Percentiles rank a stretch among this genome's conserved stretches.
phyloP scores from a whole-genome alignment of 2,329 filamentous ascomycete genomes.

The Nigrospora sphaerica region DNA sequence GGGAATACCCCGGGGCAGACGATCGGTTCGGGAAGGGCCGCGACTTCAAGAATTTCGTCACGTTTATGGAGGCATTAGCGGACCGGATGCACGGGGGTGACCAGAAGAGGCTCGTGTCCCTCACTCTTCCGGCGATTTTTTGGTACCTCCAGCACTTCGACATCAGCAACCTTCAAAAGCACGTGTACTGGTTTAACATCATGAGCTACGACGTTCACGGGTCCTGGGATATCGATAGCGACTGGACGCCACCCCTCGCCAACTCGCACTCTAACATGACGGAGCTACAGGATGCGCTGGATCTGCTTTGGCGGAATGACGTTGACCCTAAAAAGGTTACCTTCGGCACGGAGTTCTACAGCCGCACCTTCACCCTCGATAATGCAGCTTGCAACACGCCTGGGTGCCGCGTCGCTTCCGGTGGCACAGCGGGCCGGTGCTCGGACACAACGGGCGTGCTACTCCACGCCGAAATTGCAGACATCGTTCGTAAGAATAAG shows the following conservation, averaged over 20 bases:
- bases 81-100: conserved; percentile 1
- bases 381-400: conserved; percentile 13
- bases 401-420: background rate
- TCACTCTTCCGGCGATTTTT: conserved; percentile 9
- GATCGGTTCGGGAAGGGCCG: conserved; percentile 20
- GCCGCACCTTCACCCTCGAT: conserved; percentile 19
- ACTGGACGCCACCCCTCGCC: conserved; percentile 7
- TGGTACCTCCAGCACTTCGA: conserved; percentile 11
- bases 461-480: background rate
- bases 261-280: conserved; percentile 38
- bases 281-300: conserved; percentile 33
- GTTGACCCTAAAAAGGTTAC: conserved; percentile 32
- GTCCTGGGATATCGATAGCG: conserved; percentile 24
- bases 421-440: background rate
- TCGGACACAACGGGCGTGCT: background rate
- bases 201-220: conserved; percentile 34
- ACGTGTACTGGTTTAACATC: conserved; percentile 26
- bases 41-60: conserved; percentile 6
- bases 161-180: background rate
- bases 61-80: conserved; percentile 6
- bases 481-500: background rate
- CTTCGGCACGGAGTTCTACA: conserved; percentile 40
- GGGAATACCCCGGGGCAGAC: conserved; percentile 21
- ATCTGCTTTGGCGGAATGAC: conserved; percentile 40
- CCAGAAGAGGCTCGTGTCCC: background rate